These are phyloP conservation scores for Luzula sylvatica DNA, from an alignment of 176 grass and related monocot genomes.

Conservation along the genomic window DNA sequence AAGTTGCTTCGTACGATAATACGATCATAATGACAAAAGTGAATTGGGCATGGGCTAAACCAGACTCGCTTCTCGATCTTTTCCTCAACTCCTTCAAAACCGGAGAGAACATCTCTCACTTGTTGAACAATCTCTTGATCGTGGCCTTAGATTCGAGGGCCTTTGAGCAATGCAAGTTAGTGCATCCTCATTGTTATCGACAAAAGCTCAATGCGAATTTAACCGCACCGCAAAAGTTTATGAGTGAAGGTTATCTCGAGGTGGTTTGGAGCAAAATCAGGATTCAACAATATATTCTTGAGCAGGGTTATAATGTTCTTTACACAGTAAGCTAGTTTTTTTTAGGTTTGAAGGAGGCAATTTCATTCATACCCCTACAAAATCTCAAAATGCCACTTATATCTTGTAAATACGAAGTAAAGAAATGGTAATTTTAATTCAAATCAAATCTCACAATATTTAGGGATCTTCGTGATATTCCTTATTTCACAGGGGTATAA, in stretches of 20 bases:
- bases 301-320: slow-evolving; percentile 68
- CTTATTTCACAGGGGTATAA: too few relatives aligned
- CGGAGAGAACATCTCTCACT: slow-evolving; percentile 42
- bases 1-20: slow-evolving; percentile 30
- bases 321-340: slow-evolving; percentile 36
- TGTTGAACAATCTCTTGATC: slow-evolving; percentile 43
- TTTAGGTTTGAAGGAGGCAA: not conserved
- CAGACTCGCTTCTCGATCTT: slow-evolving; percentile 48
- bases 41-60: slow-evolving; percentile 44
- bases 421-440: too few relatives aligned
- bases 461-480: too few relatives aligned
- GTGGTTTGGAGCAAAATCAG: slow-evolving; percentile 56
- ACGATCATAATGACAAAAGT: slow-evolving; percentile 73
- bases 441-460: too few relatives aligned
- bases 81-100: slow-evolving; percentile 58
- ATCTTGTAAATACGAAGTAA: too few relatives aligned
- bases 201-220: slow-evolving; percentile 35
- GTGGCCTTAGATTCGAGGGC: slow-evolving; percentile 49
- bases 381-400: too few relatives aligned
- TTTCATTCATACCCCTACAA: too few relatives aligned
- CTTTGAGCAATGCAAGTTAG: slow-evolving; percentile 23
- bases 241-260: slow-evolving; percentile 49
- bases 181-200: slow-evolving; percentile 56
- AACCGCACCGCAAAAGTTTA: slow-evolving; percentile 38
- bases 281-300: slow-evolving; percentile 44